Conservation (phyloP, 176 grass and related monocot species). For the Eragrostis nindensis region DNA sequence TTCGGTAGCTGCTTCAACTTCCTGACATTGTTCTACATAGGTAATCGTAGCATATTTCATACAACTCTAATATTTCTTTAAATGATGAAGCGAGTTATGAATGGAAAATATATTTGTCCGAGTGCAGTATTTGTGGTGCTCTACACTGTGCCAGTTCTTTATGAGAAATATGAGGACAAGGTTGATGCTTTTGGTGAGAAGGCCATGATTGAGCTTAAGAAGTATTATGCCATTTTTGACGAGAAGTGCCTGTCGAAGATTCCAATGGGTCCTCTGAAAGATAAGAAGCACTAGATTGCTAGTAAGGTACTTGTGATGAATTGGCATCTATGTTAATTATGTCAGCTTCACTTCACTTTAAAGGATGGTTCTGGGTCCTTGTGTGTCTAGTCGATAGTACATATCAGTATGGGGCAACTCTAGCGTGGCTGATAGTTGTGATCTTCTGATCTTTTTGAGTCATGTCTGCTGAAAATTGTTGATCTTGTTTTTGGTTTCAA, state of each 20-base stretch:
- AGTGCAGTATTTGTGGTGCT: conserved; percentile 79
- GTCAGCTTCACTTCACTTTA: conserved; percentile 16
- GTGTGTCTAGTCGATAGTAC: conserved; percentile 36
- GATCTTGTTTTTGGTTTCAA: conserved; percentile 39
- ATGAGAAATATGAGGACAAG: conserved; percentile 93
- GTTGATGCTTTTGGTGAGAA: conserved; percentile 81
- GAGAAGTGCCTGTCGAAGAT: conserved; percentile 93
- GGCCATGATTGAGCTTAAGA: conserved; percentile 70
- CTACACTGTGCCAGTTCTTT: conserved; percentile 81
- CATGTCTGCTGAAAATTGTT: conserved; percentile 38
- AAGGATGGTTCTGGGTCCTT: conserved; percentile 36
- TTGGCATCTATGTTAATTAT: conserved; percentile 24
- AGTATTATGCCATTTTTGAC: conserved; percentile 68
- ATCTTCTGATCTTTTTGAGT: conserved; percentile 33
- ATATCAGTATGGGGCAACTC: conserved; percentile 39
- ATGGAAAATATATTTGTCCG: background rate
- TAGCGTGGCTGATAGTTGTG: conserved; percentile 30
- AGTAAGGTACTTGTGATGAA: conserved; percentile 33
- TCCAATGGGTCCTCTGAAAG: conserved; percentile 63
- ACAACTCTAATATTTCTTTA: background rate
- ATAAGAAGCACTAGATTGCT: conserved; percentile 69
- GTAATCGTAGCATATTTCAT: conserved; percentile 29
- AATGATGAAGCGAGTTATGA: conserved; percentile 4
- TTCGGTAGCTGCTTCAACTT: conserved; percentile 85
- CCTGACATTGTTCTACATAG: conserved; percentile 87